Percentiles rank a stretch among this genome's conserved stretches.
phyloP scores from a whole-genome alignment of 2,329 filamentous ascomycete species.

The Camptophora hylomeconis region DNA sequence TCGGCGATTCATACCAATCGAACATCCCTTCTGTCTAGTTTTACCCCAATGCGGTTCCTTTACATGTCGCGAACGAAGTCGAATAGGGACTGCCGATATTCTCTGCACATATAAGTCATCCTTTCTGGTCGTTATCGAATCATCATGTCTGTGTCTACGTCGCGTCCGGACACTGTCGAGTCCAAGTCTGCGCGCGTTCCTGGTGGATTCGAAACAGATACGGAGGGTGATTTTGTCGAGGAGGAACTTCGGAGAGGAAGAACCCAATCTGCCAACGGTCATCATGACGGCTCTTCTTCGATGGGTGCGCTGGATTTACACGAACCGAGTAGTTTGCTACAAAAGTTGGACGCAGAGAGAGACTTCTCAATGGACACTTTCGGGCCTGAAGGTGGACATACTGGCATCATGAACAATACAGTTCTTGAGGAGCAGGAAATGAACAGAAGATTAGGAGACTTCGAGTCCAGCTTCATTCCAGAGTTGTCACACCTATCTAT shows the following conservation, averaged over 20 bases:
- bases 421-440: conserved; percentile 45
- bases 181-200: conserved; percentile 20
- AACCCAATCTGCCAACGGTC: no score
- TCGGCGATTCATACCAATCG: no score
- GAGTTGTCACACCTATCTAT: conserved; percentile 36
- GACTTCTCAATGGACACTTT: conserved; percentile 6
- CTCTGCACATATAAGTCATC: no score
- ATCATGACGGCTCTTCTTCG: conserved; percentile 9
- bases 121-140: no score
- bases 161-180: no score
- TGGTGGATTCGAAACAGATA: conserved; percentile 23
- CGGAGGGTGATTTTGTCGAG: conserved; percentile 17
- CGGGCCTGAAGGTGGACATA: conserved; percentile 6
- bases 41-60: no score
- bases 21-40: no score
- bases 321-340: conserved; percentile 15
- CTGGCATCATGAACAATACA: conserved; percentile 16
- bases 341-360: conserved; percentile 9
- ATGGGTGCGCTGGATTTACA: conserved; percentile 7
- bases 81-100: no score
- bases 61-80: no score
- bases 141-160: no score
- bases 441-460: conserved; percentile 45
- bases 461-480: conserved; percentile 51
- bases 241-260: no score